Evolutionary conservation across 2,329 filamentous ascomycete species (phyloP).

Genomic region (Epichloe hybrida): DNA sequence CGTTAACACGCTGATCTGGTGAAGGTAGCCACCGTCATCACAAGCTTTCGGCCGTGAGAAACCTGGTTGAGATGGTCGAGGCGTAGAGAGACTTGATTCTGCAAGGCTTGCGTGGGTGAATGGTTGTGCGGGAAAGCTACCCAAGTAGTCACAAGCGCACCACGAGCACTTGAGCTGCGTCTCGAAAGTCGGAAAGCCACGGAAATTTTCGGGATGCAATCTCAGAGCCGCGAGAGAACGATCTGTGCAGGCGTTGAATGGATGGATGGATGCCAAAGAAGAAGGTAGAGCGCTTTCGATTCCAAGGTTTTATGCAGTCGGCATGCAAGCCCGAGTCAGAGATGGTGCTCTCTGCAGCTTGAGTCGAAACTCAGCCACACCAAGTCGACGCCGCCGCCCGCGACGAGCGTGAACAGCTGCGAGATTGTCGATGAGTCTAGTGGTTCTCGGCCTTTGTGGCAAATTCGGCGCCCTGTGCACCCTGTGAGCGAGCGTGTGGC

Average conservation of each 20-base stretch:
- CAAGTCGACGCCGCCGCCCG: not conserved
- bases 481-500: not conserved
- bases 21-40: constrained; percentile 3
- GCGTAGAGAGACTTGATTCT: not conserved
- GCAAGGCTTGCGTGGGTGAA: not conserved
- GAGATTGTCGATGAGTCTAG: not conserved
- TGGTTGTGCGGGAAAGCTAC: not conserved
- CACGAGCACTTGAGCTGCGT: not conserved
- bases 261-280: not conserved
- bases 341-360: not conserved
- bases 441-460: not conserved
- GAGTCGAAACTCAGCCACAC: not conserved
- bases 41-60: constrained; percentile 2
- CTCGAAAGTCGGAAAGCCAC: not conserved
- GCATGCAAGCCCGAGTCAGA: not conserved
- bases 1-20: constrained; percentile 4
- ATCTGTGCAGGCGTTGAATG: not conserved
- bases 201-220: not conserved
- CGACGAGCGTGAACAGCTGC: not conserved
- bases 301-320: not conserved
- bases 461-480: not conserved
- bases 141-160: not conserved
- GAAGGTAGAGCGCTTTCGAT: not conserved
- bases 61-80: not conserved
- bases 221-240: not conserved